These are phyloP conservation scores for Dendrobium chrysotoxum DNA, from an alignment of 106 monocot genomes.

Conservation along the genomic window DNA sequence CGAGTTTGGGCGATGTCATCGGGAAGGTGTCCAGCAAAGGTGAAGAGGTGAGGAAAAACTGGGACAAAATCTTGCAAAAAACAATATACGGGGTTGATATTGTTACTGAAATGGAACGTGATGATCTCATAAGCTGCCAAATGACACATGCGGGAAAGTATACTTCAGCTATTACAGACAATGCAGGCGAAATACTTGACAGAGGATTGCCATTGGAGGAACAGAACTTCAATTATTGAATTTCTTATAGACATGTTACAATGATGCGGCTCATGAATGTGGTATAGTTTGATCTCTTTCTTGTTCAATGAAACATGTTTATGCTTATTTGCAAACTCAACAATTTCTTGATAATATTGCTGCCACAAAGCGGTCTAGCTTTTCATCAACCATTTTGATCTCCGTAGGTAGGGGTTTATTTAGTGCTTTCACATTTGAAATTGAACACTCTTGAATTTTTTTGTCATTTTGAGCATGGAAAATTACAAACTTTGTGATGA, in stretches of 20 bases:
- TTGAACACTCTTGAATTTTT: too few species aligned
- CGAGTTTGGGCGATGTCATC: conserved; percentile 20
- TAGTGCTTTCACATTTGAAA: too few species aligned
- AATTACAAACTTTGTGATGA: too few species aligned
- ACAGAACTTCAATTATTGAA: conserved; percentile 27
- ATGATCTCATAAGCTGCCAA: conserved; percentile 4
- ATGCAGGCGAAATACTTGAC: conserved; percentile 15
- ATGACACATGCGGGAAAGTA: conserved; percentile 11
- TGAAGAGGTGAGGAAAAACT: conserved; percentile 24
- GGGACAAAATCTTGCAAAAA: conserved; percentile 29
- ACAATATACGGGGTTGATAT: conserved; percentile 5
- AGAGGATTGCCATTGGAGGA: conserved; percentile 59
- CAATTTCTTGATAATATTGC: too few species aligned
- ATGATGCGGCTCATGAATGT: neutral
- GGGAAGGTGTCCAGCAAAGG: conserved; percentile 18
- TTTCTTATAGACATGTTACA: neutral
- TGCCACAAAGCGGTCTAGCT: too few species aligned
- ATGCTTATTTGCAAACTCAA: neutral
- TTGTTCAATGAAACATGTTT: neutral
- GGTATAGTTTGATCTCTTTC: conserved; percentile 1
- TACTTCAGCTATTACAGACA: conserved; percentile 14
- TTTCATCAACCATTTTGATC: too few species aligned
- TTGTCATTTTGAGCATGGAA: too few species aligned
- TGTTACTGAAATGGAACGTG: conserved; percentile 1
- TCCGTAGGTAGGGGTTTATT: too few species aligned